These are phyloP conservation scores for Ampelomyces quisqualis DNA, from an alignment of 2,329 filamentous ascomycete genomes.

Conservation along the genomic window DNA sequence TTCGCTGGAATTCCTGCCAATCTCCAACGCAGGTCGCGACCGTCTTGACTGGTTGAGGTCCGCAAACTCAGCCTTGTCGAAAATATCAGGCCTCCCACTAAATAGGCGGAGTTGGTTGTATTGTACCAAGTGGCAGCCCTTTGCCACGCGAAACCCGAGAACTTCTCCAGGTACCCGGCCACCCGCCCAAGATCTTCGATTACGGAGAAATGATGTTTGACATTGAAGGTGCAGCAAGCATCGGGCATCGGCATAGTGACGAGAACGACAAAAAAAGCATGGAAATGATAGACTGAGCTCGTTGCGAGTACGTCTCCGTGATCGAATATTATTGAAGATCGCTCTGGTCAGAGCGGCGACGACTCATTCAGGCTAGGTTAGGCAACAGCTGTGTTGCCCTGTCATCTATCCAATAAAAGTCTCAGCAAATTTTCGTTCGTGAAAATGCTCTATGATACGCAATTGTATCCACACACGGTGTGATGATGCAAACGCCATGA, in stretches of 20 bases:
- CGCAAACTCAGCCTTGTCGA: constrained; percentile 39
- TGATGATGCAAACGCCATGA: constrained; percentile 22
- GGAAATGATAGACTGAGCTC: not conserved
- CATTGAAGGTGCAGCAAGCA: no score
- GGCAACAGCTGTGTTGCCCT: constrained; percentile 24
- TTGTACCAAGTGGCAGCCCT: constrained; percentile 18
- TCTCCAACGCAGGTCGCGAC: constrained; percentile 3
- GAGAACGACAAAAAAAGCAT: not conserved
- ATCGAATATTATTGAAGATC: not conserved
- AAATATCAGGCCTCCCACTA: constrained; percentile 38
- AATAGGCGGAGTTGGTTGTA: constrained; percentile 29
- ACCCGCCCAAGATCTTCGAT: not conserved
- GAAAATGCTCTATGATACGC: constrained; percentile 10
- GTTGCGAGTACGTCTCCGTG: not conserved
- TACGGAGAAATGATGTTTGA: not conserved
- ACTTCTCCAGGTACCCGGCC: not conserved
- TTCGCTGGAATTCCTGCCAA: constrained; percentile 6
- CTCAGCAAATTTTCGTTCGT: constrained; percentile 18
- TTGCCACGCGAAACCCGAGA: constrained; percentile 19
- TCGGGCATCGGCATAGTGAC: not conserved
- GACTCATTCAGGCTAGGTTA: constrained; percentile 21
- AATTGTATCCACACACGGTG: constrained; percentile 15
- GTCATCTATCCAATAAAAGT: constrained; percentile 23
- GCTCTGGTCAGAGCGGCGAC: constrained; percentile 11
- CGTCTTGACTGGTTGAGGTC: constrained; percentile 11